Evolutionary conservation across 768 basidiomycete genomes (phyloP), one percentile per base, ranked within the genome.

Genomic region (Termitomyces sp.): DNA sequence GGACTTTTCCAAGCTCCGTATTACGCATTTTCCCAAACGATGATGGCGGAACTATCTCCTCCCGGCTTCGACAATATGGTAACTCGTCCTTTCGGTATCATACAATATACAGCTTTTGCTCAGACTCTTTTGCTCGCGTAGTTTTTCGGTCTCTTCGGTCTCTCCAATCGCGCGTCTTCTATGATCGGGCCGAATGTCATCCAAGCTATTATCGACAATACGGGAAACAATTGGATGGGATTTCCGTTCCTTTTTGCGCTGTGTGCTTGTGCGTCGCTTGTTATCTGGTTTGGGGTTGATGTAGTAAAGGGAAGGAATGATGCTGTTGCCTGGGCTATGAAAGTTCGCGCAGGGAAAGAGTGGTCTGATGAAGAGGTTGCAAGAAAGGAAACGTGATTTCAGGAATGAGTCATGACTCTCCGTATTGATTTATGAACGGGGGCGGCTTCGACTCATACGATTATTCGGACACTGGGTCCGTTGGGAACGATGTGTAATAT

Each of bases 1-100:
- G 89, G 90, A 12, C 70, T 92, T 9, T 91, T 91, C 77, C 88
- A 92, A 72, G 88, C 88, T 1, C 91, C 91, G 0, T 94, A 91
- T 71, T 94, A 90, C 66, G 89, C 92, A 1, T 91, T 88, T 66
- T 84, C 89, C 3, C 86, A 89, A 66, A 91, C 88, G 0, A 88
- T 90, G 86, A 91, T 91, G 89, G 88, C 89, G 0, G 92, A 94
- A 68, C 80, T 95, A 11, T 84, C 88, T 6, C 91, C 91, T 12
- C 88, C 89, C 1, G 92, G 91, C 0, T 94, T 89, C 64, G 91
- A 94, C 62, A 90, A 91, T 65, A 91, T 79, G 78, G 77, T 72
- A 48, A 32, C 63, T 48, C n/a, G 1, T 25, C 32, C 8, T 41
- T 51, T 37, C 14, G 27, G n/a, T 39, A 12, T 17, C 8, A 4